phyloP scores from a whole-genome alignment of 495 filamentous ascomycete species.

The Tuber melanosporum region DNA sequence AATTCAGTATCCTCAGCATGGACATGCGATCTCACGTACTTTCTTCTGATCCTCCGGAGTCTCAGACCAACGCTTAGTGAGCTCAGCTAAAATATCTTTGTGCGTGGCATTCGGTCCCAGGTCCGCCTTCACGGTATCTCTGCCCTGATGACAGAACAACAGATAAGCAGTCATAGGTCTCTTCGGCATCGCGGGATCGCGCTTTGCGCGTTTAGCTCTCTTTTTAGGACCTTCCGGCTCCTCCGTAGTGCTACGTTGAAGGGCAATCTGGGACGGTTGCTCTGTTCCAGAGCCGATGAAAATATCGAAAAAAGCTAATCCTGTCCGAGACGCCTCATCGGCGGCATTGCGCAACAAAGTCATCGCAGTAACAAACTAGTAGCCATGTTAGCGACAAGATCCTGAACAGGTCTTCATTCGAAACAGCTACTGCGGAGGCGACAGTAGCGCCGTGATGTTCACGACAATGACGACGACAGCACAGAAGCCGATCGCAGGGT shows the following conservation, averaged over 20 bases:
- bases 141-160: constrained; percentile 79
- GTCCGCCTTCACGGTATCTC: constrained; percentile 66
- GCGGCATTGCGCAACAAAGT: constrained; percentile 37
- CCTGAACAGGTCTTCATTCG: not conserved
- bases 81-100: constrained; percentile 74
- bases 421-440: not conserved
- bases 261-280: constrained; percentile 14
- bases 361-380: constrained; percentile 40
- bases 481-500: not conserved
- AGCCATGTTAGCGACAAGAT: constrained; percentile 5
- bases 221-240: constrained; percentile 43
- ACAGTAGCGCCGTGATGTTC: not conserved
- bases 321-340: constrained; percentile 33
- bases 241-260: constrained; percentile 26
- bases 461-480: not conserved
- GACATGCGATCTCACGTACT: constrained; percentile 47
- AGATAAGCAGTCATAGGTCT: constrained; percentile 90
- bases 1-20: constrained; percentile 15
- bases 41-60: constrained; percentile 68
- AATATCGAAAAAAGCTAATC: constrained; percentile 32
- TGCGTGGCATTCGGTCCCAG: constrained; percentile 63
- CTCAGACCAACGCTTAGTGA: constrained; percentile 69
- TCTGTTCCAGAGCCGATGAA: constrained; percentile 15
- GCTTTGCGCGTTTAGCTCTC: constrained; percentile 73
- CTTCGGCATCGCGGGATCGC: constrained; percentile 90